phyloP scores from a whole-genome alignment of 345 rosid genomes.

The Arabidopsis suecica region DNA sequence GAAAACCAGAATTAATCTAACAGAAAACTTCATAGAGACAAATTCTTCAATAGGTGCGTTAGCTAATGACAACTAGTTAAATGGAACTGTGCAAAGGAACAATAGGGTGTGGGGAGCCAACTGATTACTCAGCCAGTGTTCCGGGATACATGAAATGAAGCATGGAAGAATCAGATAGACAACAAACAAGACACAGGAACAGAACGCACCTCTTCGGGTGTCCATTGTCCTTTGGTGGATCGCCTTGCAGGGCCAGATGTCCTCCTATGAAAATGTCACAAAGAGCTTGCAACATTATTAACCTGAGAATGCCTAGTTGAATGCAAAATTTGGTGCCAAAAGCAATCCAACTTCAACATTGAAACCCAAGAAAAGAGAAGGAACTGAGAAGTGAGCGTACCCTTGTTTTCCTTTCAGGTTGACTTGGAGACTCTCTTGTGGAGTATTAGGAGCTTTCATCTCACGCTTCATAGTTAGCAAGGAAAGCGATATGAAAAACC shows the following conservation, averaged over 20 bases:
- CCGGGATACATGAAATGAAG: conserved; percentile 9
- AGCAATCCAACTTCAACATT: conserved; percentile 3
- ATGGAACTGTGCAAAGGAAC: conserved; percentile 28
- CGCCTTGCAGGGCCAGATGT: conserved; percentile 50
- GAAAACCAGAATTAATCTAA: conserved; percentile 3
- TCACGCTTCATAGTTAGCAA: conserved; percentile 76
- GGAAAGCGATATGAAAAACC: conserved; percentile 51
- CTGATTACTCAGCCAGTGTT: conserved; percentile 12
- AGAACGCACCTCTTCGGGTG: conserved; percentile 41
- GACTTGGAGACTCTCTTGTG: conserved; percentile 56
- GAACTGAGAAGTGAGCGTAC: conserved; percentile 49
- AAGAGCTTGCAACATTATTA: conserved; percentile 33
- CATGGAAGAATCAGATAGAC: not conserved
- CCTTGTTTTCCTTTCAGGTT: conserved; percentile 69
- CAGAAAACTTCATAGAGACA: not conserved
- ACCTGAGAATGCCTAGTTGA: conserved; percentile 28
- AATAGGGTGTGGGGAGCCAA: conserved; percentile 16
- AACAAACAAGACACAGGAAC: conserved; percentile 7
- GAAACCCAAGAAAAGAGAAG: conserved; percentile 13
- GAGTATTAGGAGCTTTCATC: conserved; percentile 54
- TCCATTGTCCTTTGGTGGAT: conserved; percentile 53
- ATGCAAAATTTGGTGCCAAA: conserved; percentile 31
- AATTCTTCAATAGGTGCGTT: conserved; percentile 15
- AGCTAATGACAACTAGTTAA: not conserved
- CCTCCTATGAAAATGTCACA: conserved; percentile 43